Evolutionary conservation across 257 asterid species (phyloP).

Genomic region (Primulina tabacum): DNA sequence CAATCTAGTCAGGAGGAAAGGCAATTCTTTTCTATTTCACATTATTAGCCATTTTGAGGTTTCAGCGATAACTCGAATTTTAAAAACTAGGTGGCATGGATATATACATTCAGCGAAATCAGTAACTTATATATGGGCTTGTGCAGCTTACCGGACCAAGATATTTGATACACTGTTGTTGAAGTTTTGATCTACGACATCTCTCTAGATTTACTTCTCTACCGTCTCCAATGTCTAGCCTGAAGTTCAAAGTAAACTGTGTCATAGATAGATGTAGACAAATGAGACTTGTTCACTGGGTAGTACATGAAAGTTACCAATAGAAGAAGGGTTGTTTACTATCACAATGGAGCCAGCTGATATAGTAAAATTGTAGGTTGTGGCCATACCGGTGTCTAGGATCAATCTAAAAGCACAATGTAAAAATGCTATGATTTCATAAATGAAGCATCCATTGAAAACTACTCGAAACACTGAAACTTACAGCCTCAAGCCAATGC

Average conservation of each 20-base stretch:
- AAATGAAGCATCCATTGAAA: not conserved
- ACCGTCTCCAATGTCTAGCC: conserved; percentile 90
- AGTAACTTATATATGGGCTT: not conserved
- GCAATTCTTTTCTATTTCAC: not conserved
- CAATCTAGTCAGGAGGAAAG: not conserved
- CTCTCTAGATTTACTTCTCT: conserved; percentile 70
- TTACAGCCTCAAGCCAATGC: conserved; percentile 95
- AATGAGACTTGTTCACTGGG: conserved; percentile 1
- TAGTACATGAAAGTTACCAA: conserved; percentile 49
- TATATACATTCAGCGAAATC: not conserved
- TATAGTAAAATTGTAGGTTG: conserved; percentile 74
- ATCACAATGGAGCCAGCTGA: conserved; percentile 71
- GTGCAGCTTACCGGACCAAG: conserved; percentile 72
- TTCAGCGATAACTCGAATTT: not conserved
- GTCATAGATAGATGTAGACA: not conserved
- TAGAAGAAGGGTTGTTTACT: conserved; percentile 76
- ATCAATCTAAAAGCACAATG: conserved; percentile 49
- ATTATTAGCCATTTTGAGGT: not conserved
- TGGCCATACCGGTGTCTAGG: conserved; percentile 92
- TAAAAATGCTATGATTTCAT: not conserved
- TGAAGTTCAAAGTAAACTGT: conserved; percentile 22
- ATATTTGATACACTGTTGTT: conserved; percentile 83
- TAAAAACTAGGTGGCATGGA: not conserved
- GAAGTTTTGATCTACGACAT: conserved; percentile 69
- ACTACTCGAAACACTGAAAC: conserved; percentile 26